Evolutionary conservation across 495 filamentous ascomycete genomes (phyloP), one percentile per base, ranked within the genome.

Genomic region (Penicillium paradoxum): DNA sequence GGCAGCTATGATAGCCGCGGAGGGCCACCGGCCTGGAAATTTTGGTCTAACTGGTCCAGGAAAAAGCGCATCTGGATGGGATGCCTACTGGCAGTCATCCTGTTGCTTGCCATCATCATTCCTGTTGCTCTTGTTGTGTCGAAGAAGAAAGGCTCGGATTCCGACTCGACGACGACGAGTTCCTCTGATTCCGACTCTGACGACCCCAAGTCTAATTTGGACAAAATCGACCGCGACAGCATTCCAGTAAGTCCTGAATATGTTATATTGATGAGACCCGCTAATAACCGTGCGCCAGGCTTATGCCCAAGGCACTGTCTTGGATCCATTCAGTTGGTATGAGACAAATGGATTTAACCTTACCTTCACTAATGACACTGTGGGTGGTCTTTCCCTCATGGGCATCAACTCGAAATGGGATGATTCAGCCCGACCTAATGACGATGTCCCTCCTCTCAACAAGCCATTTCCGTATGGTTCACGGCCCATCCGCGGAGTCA

Each of bases 251-350:
- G 64, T 56, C 7, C 40, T 24, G 9, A 38, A 13, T 11, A 21
- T 15, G 47, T 0, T 4, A 21, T 15, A 8, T n/a, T 8, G 1
- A 45, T 33, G 40, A 15, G 24, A 21, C 40, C 46, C 27, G 36
- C 34, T 45, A 9, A 22, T 39, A 10, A 6, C 42, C 0, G 1
- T 15, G 21, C 13, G 37, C 15, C 45, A 76, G 73, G 54, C 72
- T 10, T 73, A 75, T 17, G 85, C 83, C 21, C 81, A 85, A 63
- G 90, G 89, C 0, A 87, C 87, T 0, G 81, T 86, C 53, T 73
- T 96, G 14, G 93, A 99, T 68, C 95, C 95, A 0, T 96, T 89
- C 54, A 84, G 86, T 11, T 99, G 95, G 95, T 87, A 87, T 44
- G 88, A 96, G 57, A 97, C 92, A 2, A 80, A 75, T 2, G 91